These are phyloP conservation scores for Penicillium daleae DNA, from an alignment of 495 filamentous ascomycete genomes.

Conservation along the genomic window DNA sequence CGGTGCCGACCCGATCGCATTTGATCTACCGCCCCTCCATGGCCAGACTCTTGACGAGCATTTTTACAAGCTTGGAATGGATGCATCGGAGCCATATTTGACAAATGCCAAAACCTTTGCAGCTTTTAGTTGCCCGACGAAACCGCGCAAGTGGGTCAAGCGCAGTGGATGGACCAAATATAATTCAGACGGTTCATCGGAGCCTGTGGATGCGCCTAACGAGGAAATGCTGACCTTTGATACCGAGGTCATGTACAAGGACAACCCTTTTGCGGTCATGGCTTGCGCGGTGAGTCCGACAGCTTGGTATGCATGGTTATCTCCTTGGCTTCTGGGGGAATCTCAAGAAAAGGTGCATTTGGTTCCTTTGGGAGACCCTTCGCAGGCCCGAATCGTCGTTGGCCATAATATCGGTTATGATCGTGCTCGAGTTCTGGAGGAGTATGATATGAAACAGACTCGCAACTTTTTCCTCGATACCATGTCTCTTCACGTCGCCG, in stretches of 20 bases:
- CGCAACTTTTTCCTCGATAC: conserved; percentile 92
- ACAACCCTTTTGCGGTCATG: conserved; percentile 91
- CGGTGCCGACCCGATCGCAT: conserved; percentile 72
- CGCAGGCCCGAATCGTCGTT: conserved; percentile 72
- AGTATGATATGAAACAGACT: conserved; percentile 82
- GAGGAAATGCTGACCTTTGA: conserved; percentile 89
- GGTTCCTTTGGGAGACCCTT: conserved; percentile 80
- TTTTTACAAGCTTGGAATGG: conserved; percentile 87
- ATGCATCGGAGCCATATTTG: conserved; percentile 88
- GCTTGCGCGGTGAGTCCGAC: conserved; percentile 86
- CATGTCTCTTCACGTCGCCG: conserved; percentile 97
- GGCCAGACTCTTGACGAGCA: conserved; percentile 90
- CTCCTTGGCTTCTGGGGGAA: conserved; percentile 90
- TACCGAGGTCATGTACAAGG: conserved; percentile 95
- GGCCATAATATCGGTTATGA: conserved; percentile 98
- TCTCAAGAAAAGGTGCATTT: conserved; percentile 76
- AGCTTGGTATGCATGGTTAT: conserved; percentile 97
- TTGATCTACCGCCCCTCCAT: conserved; percentile 80
- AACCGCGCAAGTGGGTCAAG: conserved; percentile 78
- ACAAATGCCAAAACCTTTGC: conserved; percentile 74
- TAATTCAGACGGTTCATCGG: conserved; percentile 66
- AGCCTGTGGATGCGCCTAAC: conserved; percentile 73
- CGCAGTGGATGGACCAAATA: conserved; percentile 96
- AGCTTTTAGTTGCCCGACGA: conserved; percentile 63
- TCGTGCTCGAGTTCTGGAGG: conserved; percentile 82